phyloP scores from a whole-genome alignment of 306 rosid species.

The Quercus agrifolia region DNA sequence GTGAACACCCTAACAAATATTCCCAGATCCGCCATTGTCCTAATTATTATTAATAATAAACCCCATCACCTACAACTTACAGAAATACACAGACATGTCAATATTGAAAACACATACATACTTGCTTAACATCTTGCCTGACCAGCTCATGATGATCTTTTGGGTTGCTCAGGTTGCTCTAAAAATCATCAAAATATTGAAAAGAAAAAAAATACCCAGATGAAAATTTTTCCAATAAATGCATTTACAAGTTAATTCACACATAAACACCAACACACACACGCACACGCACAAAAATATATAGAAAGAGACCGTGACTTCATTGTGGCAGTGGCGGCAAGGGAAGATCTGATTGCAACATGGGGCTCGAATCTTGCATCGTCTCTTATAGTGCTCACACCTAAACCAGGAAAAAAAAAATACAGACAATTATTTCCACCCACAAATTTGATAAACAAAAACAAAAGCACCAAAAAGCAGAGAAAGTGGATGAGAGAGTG shows the following conservation, averaged over 20 bases:
- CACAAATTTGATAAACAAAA: background rate
- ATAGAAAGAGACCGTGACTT: constrained; percentile 40
- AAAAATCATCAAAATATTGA: background rate
- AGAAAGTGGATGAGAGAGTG: background rate
- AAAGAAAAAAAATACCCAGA: background rate
- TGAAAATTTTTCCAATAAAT: background rate
- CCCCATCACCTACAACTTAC: too few species aligned
- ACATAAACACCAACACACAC: background rate
- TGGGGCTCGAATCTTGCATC: constrained; percentile 70
- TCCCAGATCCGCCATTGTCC: too few species aligned
- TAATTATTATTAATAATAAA: too few species aligned
- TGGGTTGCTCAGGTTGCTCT: constrained; percentile 53
- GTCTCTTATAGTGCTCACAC: constrained; percentile 58
- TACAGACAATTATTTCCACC: background rate
- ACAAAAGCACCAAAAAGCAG: background rate
- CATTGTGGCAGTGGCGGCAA: constrained; percentile 82
- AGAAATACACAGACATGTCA: too few species aligned
- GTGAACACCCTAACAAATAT: too few species aligned
- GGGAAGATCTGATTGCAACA: constrained; percentile 61
- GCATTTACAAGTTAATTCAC: background rate
- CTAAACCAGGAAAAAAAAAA: constrained; percentile 14
- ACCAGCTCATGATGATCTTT: constrained; percentile 53
- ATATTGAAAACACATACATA: background rate
- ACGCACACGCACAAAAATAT: background rate
- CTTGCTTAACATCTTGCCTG: constrained; percentile 61